A percentile compares a stretch with the other conserved stretches of the same genome.
Conservation (phyloP, 2,329 filamentous ascomycete genomes). For the Aspergillus awamori region DNA sequence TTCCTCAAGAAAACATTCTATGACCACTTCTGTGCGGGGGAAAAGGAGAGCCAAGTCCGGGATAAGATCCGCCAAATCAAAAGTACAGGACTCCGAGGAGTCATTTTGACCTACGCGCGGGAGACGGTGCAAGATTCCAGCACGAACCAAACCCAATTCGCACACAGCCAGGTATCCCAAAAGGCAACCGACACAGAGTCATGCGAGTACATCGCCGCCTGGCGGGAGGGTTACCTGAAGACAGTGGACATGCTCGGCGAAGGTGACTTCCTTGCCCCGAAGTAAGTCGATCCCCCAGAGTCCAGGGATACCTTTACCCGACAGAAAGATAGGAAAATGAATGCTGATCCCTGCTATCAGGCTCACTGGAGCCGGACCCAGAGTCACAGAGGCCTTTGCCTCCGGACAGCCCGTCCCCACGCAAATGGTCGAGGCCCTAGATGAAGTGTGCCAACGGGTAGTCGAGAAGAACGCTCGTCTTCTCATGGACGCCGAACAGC, state of each 20-base stretch:
- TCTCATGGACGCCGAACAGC: slow-evolving; percentile 85
- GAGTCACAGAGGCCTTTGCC: neutral
- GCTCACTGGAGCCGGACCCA: slow-evolving; percentile 43
- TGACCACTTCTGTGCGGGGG: slow-evolving; percentile 86
- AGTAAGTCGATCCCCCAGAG: slow-evolving; percentile 39
- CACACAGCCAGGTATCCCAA: neutral
- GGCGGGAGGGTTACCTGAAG: slow-evolving; percentile 73
- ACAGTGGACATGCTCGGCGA: slow-evolving; percentile 58
- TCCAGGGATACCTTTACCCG: too few species aligned
- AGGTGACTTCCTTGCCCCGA: slow-evolving; percentile 68
- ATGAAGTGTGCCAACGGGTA: slow-evolving; percentile 63
- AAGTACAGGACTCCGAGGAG: slow-evolving; percentile 75
- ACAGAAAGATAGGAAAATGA: neutral
- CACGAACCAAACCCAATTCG: slow-evolving; percentile 59
- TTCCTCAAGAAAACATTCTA: slow-evolving; percentile 71
- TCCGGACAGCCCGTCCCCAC: slow-evolving; percentile 68
- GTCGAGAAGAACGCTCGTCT: slow-evolving; percentile 69
- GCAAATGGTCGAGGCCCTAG: slow-evolving; percentile 70
- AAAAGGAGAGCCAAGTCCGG: slow-evolving; percentile 67
- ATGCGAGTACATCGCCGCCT: slow-evolving; percentile 52
- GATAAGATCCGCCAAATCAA: slow-evolving; percentile 68
- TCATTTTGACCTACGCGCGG: slow-evolving; percentile 80
- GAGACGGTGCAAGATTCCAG: slow-evolving; percentile 69
- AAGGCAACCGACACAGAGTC: neutral
- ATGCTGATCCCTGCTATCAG: slow-evolving; percentile 26